A percentile compares a stretch with the other conserved stretches of the same genome.
phyloP scores from a whole-genome alignment of 805 yeast genomes.

The Wickerhamiella musiphila region DNA sequence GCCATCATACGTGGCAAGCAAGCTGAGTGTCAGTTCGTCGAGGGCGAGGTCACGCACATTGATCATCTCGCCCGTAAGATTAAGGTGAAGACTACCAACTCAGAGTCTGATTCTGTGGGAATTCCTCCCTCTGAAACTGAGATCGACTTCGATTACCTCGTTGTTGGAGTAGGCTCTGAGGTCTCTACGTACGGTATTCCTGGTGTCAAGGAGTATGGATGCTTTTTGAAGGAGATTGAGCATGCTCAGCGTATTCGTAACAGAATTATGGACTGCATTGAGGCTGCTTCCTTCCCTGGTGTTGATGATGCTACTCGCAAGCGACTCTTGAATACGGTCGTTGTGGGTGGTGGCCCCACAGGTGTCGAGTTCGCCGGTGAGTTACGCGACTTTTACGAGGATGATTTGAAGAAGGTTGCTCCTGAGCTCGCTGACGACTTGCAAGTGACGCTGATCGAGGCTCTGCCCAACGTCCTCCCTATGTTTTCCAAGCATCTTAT shows the following conservation, averaged over 20 bases:
- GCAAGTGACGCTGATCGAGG: conserved; percentile 74
- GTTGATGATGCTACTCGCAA: conserved; percentile 56
- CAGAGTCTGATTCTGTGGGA: conserved; percentile 18
- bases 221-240: conserved; percentile 75
- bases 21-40: conserved; percentile 65
- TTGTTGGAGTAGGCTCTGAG: conserved; percentile 88
- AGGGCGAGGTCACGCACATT: conserved; percentile 76
- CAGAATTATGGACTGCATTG: conserved; percentile 71
- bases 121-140: conserved; percentile 27
- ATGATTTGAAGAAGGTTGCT: conserved; percentile 77
- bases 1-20: conserved; percentile 60
- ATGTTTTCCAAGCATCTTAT: conserved; percentile 27
- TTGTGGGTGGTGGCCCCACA: conserved; percentile 98
- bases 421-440: conserved; percentile 73
- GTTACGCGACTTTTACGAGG: conserved; percentile 82
- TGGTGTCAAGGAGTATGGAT: conserved; percentile 73
- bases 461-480: conserved; percentile 69
- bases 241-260: conserved; percentile 75
- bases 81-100: conserved; percentile 26
- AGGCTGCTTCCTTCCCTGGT: conserved; percentile 67
- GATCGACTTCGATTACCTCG: conserved; percentile 65
- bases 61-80: conserved; percentile 56
- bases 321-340: conserved; percentile 72
- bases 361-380: conserved; percentile 98
- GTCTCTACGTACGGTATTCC: conserved; percentile 91